Percentiles rank a stretch among this genome's conserved stretches.
phyloP scores from a whole-genome alignment of 1,284 basidiomycete species.

The Ceratobasidium papillatum region DNA sequence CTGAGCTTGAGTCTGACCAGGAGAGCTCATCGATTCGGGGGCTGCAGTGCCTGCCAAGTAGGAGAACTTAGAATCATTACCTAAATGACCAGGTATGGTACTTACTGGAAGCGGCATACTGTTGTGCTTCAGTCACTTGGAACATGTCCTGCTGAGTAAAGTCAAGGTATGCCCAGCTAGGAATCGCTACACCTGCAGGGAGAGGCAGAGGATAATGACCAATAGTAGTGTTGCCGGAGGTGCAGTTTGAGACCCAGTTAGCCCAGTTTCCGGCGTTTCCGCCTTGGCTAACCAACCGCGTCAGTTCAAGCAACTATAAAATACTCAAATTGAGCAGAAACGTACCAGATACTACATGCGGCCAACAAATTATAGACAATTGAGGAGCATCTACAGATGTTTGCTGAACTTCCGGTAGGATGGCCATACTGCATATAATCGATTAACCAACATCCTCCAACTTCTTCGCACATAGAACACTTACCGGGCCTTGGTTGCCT shows the following conservation, averaged over 20 bases:
- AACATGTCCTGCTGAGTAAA: constrained; percentile 20
- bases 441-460: background rate
- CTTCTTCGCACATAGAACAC: background rate
- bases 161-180: constrained; percentile 37
- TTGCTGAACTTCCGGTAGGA: constrained; percentile 24
- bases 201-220: constrained; percentile 22
- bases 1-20: background rate
- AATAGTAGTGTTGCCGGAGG: background rate
- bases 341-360: background rate
- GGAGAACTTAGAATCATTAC: background rate
- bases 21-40: constrained; percentile 25
- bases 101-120: constrained; percentile 12
- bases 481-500: constrained; percentile 22
- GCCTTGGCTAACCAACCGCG: constrained; percentile 34
- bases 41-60: background rate
- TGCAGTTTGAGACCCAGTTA: constrained; percentile 31
- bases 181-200: constrained; percentile 11
- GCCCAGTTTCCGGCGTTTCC: constrained; percentile 25
- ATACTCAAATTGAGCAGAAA: background rate
- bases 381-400: constrained; percentile 43
- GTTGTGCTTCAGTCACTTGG: constrained; percentile 4
- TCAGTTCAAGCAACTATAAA: background rate
- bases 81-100: background rate
- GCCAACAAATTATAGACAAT: constrained; percentile 43
- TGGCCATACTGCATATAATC: constrained; percentile 21